Evolutionary conservation across 2,329 filamentous ascomycete genomes (phyloP).

Genomic region (Colletotrichum sp.): DNA sequence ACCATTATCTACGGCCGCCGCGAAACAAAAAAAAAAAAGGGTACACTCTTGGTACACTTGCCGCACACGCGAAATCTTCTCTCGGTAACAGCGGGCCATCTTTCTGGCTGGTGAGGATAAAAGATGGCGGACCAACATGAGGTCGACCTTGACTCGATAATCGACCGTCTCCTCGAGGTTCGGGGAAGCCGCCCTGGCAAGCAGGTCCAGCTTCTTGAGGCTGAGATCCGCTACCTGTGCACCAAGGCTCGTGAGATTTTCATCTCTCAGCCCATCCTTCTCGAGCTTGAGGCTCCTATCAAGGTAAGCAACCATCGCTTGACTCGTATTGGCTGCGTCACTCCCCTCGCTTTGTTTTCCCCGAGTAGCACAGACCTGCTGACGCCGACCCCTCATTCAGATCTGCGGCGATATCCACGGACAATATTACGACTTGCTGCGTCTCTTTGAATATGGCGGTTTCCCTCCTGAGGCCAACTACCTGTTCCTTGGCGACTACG

Average conservation of each 20-base stretch:
- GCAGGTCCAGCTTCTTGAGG: slow-evolving; percentile 95
- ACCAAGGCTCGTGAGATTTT: slow-evolving; percentile 99
- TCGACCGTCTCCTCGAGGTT: slow-evolving; percentile 96
- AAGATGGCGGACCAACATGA: slow-evolving; percentile 76
- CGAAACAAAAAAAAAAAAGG: not conserved
- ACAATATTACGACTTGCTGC: slow-evolving; percentile 97
- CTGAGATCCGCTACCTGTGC: slow-evolving; percentile 96
- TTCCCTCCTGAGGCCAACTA: slow-evolving; percentile 99
- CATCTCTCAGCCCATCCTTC: slow-evolving; percentile 97
- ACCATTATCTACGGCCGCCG: slow-evolving; percentile 18
- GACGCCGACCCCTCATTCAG: slow-evolving; percentile 50
- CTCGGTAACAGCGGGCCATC: slow-evolving; percentile 43
- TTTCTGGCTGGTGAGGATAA: slow-evolving; percentile 45
- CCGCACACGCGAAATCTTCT: slow-evolving; percentile 17
- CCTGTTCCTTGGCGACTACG: slow-evolving; percentile 98
- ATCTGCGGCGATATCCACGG: slow-evolving; percentile 99
- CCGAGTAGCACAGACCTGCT: slow-evolving; percentile 16
- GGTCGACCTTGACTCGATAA: slow-evolving; percentile 99
- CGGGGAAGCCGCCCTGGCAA: slow-evolving; percentile 97
- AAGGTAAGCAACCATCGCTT: slow-evolving; percentile 69
- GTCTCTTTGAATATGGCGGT: slow-evolving; percentile 96
- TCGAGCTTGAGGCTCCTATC: slow-evolving; percentile 97
- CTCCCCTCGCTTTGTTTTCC: not conserved
- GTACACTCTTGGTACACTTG: not conserved
- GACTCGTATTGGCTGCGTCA: slow-evolving; percentile 1